These are phyloP conservation scores for Coemansia furcata DNA, from an alignment of 192 early-diverging fungal genomes.

Conservation along the genomic window DNA sequence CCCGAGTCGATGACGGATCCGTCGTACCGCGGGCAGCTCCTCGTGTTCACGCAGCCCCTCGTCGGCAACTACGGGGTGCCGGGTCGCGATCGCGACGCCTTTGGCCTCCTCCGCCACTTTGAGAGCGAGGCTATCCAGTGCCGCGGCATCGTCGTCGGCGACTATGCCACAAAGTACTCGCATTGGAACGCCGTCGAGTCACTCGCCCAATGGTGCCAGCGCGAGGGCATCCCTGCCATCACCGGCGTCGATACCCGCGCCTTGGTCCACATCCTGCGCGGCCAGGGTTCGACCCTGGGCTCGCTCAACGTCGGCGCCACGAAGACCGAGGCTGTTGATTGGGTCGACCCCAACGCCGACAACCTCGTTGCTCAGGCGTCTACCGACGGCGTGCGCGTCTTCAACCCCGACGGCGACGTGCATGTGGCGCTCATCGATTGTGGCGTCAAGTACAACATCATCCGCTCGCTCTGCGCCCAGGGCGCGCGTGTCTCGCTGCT, in stretches of 20 bases:
- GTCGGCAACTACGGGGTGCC: conserved; percentile 99
- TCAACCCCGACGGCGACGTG: conserved; percentile 56
- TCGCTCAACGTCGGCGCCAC: conserved; percentile 82
- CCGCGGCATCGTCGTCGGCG: conserved; percentile 86
- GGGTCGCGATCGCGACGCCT: conserved; percentile 77
- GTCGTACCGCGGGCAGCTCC: conserved; percentile 96
- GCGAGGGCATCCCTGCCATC: conserved; percentile 86
- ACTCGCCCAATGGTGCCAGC: conserved; percentile 85
- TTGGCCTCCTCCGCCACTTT: conserved; percentile 87
- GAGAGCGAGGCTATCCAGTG: conserved; percentile 93
- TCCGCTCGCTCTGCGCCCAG: conserved; percentile 93
- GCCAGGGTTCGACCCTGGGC: conserved; percentile 82
- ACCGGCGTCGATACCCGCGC: conserved; percentile 96
- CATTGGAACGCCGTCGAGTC: conserved; percentile 88
- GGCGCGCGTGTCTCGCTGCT: conserved; percentile 92
- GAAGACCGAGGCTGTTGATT: conserved; percentile 71
- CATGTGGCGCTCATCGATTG: conserved; percentile 92
- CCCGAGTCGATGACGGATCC: conserved; percentile 98
- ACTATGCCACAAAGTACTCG: conserved; percentile 85
- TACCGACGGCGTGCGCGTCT: conserved; percentile 68
- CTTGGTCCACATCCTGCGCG: conserved; percentile 94
- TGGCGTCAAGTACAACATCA: conserved; percentile 99
- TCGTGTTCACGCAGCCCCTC: conserved; percentile 96
- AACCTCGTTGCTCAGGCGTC: conserved; percentile 97
- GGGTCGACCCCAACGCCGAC: conserved; percentile 88